Base-by-base conservation (phyloP, 176 grass and related monocot species). In the Eleusine indica region DNA sequence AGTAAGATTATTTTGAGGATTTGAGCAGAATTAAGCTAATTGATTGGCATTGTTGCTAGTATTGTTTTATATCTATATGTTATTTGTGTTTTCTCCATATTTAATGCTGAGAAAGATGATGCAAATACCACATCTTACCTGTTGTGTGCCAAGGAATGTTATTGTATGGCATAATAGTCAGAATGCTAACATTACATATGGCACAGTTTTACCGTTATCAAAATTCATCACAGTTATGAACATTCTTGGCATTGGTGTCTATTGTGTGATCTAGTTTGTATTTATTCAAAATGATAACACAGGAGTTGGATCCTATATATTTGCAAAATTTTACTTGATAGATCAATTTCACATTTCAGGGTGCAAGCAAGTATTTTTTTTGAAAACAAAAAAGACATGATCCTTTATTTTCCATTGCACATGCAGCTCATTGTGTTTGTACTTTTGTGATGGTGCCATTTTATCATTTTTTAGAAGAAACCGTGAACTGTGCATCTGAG, bases 41-140 rank as follows among this genome's bases (percentile, higher is more conserved):
- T 65, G 42, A 53, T 80, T 85, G 51, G 4, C 40, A 68, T 30
- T 44, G 14, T 82, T 76, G 32, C 30, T 19, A 1, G 3, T 77
- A 67, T 30, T 88, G 42, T 54, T 29, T 88, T 81, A n/a, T 61
- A 61, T 81, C 65, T 81, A 39, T 63, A 44, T 89, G 53, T 38
- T 62, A 3, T 25, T 41, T 43, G 39, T 80, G 49, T 35, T 70
- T 89, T 70, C 42, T 85, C 52, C 38, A 71, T 68, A 28, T 85
- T 60, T 75, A 37, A 63, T 64, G 61, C 21, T 22, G 19, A 52
- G 19, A 52, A 70, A 8, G 17, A 62, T 84, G 47, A 37, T 75
- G 3, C n/a, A 29, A 42, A 61, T 70, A 51, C 60, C 39, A 19
- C 61, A 69, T 75, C 18, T 69, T 29, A 29, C 69, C 42, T 47